Evolutionary conservation across 225 moss, liverwort and hornwort genomes (phyloP), one percentile per base, ranked within the genome.

Genomic region (Thuidium tamariscinum): DNA sequence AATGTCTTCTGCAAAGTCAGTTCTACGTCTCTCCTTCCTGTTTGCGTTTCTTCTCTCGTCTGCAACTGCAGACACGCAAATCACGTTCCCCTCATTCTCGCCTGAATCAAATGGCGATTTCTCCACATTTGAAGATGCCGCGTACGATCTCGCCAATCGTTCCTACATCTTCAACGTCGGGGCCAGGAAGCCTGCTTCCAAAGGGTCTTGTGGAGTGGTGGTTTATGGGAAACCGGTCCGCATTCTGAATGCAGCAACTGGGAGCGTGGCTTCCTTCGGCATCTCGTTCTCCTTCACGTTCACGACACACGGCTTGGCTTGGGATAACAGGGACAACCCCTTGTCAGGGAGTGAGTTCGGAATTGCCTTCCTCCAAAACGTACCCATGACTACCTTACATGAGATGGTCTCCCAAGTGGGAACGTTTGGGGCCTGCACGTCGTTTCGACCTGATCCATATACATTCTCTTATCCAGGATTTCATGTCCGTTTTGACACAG

Each of bases 361-460:
- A 13, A 25, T 69, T 26, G 2, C 1, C 8, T 4, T 69, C 26
- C 41, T 8, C 7, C 41, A 4, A 14, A 69, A 8, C 26, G 25
- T 3, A 41, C 69, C 69, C 69, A 41, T 69, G 41, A 2, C 41
- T 2, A 4, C 23, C 15, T 13, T 69, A 5, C 69, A 26, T 41
- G 8, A 25, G 8, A 15, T 7, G 8, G 2, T 41, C 41, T 8
- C 41, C 26, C 26, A 7, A 8, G 5, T 14, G 41, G 69, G 13
- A 69, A 23, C 23, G 6, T 69, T 69, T 12, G 41, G 69, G 14
- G 41, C 41, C 26, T 69, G 41, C 69, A 69, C 4, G 41, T 7
- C 69, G 41, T 69, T 0, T 69, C 41, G 22, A 11, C 7, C 4
- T 41, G 2, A 2, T 0, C 1, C 25, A 39, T 1, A 69, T 2